Evolutionary conservation across 257 asterid species (phyloP).

Genomic region (Agastache rugosa): DNA sequence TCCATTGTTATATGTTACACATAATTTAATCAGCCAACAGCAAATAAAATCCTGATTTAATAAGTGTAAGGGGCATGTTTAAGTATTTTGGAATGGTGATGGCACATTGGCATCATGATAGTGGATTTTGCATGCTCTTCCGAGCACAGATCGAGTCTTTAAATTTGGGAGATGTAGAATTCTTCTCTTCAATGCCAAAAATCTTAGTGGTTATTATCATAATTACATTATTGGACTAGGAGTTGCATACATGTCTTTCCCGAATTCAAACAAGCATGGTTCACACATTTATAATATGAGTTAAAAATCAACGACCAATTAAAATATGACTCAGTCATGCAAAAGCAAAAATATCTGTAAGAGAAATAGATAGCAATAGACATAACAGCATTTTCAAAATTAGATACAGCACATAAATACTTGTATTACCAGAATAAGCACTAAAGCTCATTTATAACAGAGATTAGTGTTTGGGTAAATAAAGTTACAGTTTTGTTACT

Average conservation of each 20-base stretch:
- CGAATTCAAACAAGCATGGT: not conserved
- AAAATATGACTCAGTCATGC: not conserved
- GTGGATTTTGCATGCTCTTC: not conserved
- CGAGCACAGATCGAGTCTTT: not conserved
- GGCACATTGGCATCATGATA: not conserved
- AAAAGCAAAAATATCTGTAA: not conserved
- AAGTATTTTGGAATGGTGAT: not conserved
- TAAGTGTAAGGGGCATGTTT: not conserved
- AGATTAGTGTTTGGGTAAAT: not conserved
- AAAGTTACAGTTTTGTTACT: not conserved
- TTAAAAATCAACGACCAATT: not conserved
- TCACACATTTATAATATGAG: not conserved
- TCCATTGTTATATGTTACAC: not conserved
- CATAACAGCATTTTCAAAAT: not conserved
- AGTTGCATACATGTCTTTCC: not conserved
- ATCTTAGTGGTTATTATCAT: not conserved
- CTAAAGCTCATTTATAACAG: too few relatives aligned
- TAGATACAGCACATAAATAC: not conserved
- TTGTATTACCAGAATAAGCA: not conserved
- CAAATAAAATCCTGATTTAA: conserved; percentile 17
- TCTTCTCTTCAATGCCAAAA: not conserved
- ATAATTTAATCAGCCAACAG: conserved; percentile 1
- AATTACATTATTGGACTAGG: not conserved
- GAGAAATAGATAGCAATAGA: not conserved
- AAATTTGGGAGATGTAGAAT: not conserved